Evolutionary conservation across 177 flowering plant species (phyloP).

Genomic region (Vitis hybrid): DNA sequence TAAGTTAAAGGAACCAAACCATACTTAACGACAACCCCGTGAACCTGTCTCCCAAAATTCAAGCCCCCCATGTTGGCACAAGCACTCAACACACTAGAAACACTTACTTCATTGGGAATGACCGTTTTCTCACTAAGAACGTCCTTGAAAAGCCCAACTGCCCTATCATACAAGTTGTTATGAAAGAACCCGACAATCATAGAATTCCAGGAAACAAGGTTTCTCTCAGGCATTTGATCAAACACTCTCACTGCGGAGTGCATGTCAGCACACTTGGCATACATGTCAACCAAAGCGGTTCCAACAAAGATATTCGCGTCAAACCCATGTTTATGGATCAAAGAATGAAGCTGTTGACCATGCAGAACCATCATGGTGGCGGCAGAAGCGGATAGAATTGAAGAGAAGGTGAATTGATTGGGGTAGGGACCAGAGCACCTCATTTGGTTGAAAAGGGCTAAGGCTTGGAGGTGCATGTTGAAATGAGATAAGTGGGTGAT

Average conservation of each 20-base stretch:
- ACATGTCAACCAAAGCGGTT: slow-evolving; percentile 60
- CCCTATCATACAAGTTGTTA: slow-evolving; percentile 35
- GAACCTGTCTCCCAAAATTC: slow-evolving; percentile 55
- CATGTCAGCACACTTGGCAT: slow-evolving; percentile 44
- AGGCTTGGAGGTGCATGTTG: slow-evolving; percentile 35
- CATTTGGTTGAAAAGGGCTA: slow-evolving; percentile 45
- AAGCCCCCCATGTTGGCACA: slow-evolving; percentile 41
- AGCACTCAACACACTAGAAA: slow-evolving; percentile 54
- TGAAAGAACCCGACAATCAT: slow-evolving; percentile 56
- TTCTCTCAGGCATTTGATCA: slow-evolving; percentile 61
- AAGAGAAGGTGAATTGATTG: slow-evolving; percentile 60
- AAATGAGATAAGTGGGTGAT: slow-evolving; percentile 47
- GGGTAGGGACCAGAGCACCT: slow-evolving; percentile 39
- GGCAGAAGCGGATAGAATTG: slow-evolving; percentile 53
- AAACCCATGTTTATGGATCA: slow-evolving; percentile 49
- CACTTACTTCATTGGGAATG: slow-evolving; percentile 54
- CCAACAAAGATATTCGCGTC: slow-evolving; percentile 44
- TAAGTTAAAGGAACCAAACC: slow-evolving; percentile 33
- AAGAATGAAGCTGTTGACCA: slow-evolving; percentile 51
- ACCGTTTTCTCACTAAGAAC: slow-evolving; percentile 29
- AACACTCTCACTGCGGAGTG: slow-evolving; percentile 41
- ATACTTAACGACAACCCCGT: slow-evolving; percentile 42
- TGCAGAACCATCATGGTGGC: slow-evolving; percentile 13
- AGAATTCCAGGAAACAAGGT: slow-evolving; percentile 68
- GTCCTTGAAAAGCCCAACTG: slow-evolving; percentile 31